Conservation (phyloP, 1,139 yeast species). For the Saccharomyces hybrid region DNA sequence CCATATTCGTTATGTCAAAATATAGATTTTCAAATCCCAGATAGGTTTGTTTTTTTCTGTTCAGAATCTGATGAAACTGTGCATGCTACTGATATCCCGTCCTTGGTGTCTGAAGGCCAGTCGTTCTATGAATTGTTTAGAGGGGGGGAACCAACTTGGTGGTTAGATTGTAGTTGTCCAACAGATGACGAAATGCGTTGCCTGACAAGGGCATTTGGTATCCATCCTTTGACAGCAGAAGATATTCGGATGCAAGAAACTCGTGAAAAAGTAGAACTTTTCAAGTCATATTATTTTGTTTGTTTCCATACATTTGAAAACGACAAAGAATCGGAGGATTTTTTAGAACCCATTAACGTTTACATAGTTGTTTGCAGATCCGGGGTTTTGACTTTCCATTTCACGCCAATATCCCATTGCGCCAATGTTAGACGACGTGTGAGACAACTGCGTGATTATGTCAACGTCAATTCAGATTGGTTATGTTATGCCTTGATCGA, state of each 20-base stretch:
- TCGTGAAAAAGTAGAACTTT: slow-evolving; percentile 76
- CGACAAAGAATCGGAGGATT: slow-evolving; percentile 69
- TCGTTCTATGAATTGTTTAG: slow-evolving; percentile 58
- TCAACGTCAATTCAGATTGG: slow-evolving; percentile 87
- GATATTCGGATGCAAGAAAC: slow-evolving; percentile 81
- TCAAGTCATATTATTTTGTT: slow-evolving; percentile 67
- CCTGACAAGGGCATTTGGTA: slow-evolving; percentile 61
- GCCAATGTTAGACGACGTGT: slow-evolving; percentile 88
- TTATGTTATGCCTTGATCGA: slow-evolving; percentile 86
- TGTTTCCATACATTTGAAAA: slow-evolving; percentile 79
- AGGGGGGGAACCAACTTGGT: slow-evolving; percentile 48
- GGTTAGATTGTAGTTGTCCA: slow-evolving; percentile 68
- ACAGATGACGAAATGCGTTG: slow-evolving; percentile 63
- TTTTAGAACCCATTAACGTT: slow-evolving; percentile 81
- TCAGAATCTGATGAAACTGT: slow-evolving; percentile 78
- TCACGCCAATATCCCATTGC: slow-evolving; percentile 71
- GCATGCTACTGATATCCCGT: slow-evolving; percentile 80
- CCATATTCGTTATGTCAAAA: slow-evolving; percentile 7
- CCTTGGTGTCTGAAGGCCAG: slow-evolving; percentile 58
- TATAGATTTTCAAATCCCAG: slow-evolving; percentile 39
- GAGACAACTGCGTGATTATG: slow-evolving; percentile 80
- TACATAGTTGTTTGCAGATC: slow-evolving; percentile 81
- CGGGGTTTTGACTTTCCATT: slow-evolving; percentile 81
- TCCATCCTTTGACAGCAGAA: slow-evolving; percentile 78
- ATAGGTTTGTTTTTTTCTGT: slow-evolving; percentile 75